Evolutionary conservation across 2,329 filamentous ascomycete species (phyloP), one percentile per base, ranked within the genome.

Genomic region (Diaporthe nobilis): DNA sequence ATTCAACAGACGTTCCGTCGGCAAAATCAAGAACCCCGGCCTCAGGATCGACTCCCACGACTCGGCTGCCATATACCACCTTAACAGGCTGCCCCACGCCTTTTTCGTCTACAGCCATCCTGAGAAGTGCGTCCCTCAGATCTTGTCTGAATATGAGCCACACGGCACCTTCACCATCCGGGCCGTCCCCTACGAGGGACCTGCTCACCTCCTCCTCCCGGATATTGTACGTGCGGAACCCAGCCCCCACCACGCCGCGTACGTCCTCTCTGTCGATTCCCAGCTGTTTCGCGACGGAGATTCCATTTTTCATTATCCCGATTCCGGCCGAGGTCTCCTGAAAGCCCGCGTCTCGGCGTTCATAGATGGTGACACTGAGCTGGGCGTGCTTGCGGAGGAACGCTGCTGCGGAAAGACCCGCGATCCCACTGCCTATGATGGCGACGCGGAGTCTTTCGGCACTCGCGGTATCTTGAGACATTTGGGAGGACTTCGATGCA

Each of bases 381-480:
- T 61, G 58, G 22, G 58, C 58, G 34, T 61, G 58, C 58, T 28
- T 61, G 58, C 58, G 37, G 37, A 61, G 58, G 58, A 61, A 61
- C 22, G 58, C 58, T 9, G 58, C 58, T 15, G 58, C 58, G 1
- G 58, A 25, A 61, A 61, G 58, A 42, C 58, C 58, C 34, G 58
- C 58, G 37, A 61, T 61, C 1, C 58, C 58, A 22, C 58, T 37
- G 58, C 58, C 58, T 61, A 61, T 61, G 13, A 61, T 61, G 58
- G 58, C 9, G 58, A 61, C 58, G 58, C 58, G 37, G 34, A 61
- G 58, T 17, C 22, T 17, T 13, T 9, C 4, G 5, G 22, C 22
- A 42, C 12, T 61, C 12, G 22, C 37, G 15, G 58, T 42, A 42
- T 42, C 4, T 1, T 61, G 37, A 17, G 10, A 4, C 58, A 61